Conservation (phyloP, 2,329 filamentous ascomycete species). For the Epichloe uncinata region DNA sequence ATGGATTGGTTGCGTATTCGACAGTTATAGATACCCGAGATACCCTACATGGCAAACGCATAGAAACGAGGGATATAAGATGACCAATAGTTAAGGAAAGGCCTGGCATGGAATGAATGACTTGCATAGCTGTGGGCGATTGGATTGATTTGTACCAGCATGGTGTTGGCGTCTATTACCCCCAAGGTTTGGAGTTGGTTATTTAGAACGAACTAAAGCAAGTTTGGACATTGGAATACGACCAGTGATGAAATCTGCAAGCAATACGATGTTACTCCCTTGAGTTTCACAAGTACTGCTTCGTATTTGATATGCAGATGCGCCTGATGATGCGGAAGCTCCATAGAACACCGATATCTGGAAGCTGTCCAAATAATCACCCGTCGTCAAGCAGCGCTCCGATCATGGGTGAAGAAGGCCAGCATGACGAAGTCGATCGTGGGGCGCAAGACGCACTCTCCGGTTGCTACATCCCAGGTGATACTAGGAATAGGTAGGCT, state of each 20-base stretch:
- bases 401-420: too few relatives aligned
- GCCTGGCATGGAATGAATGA: neutral
- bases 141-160: neutral
- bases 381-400: too few relatives aligned
- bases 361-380: too few relatives aligned
- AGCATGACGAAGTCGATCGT: too few relatives aligned
- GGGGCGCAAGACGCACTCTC: too few relatives aligned
- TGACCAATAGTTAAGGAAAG: neutral
- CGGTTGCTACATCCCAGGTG: too few relatives aligned
- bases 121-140: neutral
- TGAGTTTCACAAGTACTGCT: too few relatives aligned
- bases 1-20: neutral
- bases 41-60: neutral
- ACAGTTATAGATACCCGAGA: neutral
- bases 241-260: neutral
- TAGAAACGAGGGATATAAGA: neutral
- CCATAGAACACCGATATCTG: too few relatives aligned
- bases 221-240: neutral
- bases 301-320: too few relatives aligned
- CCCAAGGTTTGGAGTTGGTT: neutral
- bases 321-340: too few relatives aligned
- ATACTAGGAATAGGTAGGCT: too few relatives aligned
- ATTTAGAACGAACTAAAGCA: neutral
- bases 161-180: slow-evolving; percentile 8
- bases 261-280: too few relatives aligned